phyloP scores from a whole-genome alignment of 1,139 yeast species.

The Zygoascus sp. region DNA sequence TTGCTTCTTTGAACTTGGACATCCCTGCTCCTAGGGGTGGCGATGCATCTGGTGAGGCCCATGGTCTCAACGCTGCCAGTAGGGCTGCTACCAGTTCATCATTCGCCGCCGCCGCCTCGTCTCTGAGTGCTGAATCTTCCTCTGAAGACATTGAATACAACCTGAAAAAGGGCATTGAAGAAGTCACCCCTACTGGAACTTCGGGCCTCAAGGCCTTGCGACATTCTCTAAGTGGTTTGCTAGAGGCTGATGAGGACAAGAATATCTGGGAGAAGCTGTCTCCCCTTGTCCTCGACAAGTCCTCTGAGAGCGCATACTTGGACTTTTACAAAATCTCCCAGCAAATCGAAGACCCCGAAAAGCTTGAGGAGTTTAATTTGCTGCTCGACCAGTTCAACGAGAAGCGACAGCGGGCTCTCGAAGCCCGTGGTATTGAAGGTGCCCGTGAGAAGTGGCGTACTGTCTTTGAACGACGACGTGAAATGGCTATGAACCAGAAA shows the following conservation, averaged over 20 bases:
- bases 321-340: slow-evolving; percentile 67
- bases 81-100: not conserved
- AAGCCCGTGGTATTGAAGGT: slow-evolving; percentile 74
- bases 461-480: slow-evolving; percentile 60
- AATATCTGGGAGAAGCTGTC: slow-evolving; percentile 22
- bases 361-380: slow-evolving; percentile 54
- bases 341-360: slow-evolving; percentile 41
- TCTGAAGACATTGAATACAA: slow-evolving; percentile 12
- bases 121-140: not conserved
- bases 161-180: slow-evolving; percentile 51
- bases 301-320: slow-evolving; percentile 38
- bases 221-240: slow-evolving; percentile 67
- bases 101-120: not conserved
- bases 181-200: slow-evolving; percentile 66
- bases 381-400: slow-evolving; percentile 65
- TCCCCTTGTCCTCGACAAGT: slow-evolving; percentile 35
- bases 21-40: slow-evolving; percentile 5
- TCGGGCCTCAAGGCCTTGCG: slow-evolving; percentile 77
- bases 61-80: not conserved
- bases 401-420: slow-evolving; percentile 70
- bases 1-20: slow-evolving; percentile 16
- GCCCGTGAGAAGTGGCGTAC: slow-evolving; percentile 87
- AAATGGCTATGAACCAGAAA: slow-evolving; percentile 32
- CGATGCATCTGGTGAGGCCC: not conserved
- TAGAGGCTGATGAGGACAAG: slow-evolving; percentile 19